Evolutionary conservation across 495 filamentous ascomycete species (phyloP).

Genomic region (Chaetomium fimeti): DNA sequence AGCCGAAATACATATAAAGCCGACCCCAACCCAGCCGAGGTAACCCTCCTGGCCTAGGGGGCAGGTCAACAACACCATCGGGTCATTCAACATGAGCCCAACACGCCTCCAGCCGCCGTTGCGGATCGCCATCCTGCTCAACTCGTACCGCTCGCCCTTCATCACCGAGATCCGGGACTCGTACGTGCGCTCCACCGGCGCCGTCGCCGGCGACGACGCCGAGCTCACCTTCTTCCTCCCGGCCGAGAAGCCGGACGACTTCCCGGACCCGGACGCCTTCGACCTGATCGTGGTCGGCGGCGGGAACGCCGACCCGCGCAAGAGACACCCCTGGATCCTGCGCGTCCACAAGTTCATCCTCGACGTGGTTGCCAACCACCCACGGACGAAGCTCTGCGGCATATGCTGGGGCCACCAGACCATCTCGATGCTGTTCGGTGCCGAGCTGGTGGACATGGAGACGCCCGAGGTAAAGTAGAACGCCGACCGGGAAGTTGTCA

Average conservation of each 20-base stretch:
- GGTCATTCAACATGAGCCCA: conserved; percentile 33
- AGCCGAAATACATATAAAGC: too few relatives aligned
- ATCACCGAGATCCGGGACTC: conserved; percentile 42
- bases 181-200: conserved; percentile 41
- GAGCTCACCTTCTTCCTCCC: conserved; percentile 44
- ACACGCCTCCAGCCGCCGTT: neutral
- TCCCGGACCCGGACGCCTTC: conserved; percentile 45
- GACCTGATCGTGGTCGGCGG: conserved; percentile 51
- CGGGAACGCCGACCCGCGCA: conserved; percentile 47
- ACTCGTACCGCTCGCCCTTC: conserved; percentile 44
- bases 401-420: conserved; percentile 55
- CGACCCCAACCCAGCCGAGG: too few relatives aligned
- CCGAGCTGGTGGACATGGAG: conserved; percentile 41
- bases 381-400: conserved; percentile 45
- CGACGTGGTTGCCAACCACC: conserved; percentile 37
- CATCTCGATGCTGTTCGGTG: conserved; percentile 45
- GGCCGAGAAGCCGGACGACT: conserved; percentile 35
- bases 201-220: conserved; percentile 32
- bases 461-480: conserved; percentile 37
- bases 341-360: conserved; percentile 46
- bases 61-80: neutral
- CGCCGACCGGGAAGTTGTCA: neutral
- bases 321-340: conserved; percentile 45
- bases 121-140: conserved; percentile 47
- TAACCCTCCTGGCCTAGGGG: too few relatives aligned